These are phyloP conservation scores for Yamadazyma takamatsuzukensis DNA, from an alignment of 805 yeast species.

Conservation along the genomic window DNA sequence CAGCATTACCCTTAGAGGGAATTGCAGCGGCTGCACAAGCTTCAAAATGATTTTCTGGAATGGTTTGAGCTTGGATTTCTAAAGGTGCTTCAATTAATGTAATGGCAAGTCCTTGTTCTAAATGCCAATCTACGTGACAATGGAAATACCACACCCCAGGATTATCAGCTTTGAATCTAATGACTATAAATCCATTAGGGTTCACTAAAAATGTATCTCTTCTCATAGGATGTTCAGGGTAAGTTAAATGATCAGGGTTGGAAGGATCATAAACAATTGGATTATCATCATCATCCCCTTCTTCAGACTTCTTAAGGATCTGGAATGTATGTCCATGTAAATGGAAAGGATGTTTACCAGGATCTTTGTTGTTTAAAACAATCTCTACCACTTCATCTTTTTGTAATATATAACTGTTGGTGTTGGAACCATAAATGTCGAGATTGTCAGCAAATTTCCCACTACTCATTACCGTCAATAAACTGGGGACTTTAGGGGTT, in stretches of 20 bases:
- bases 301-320: constrained; percentile 66
- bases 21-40: constrained; percentile 48
- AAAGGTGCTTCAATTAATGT: constrained; percentile 80
- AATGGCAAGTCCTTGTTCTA: constrained; percentile 88
- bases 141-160: constrained; percentile 99
- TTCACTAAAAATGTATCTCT: constrained; percentile 80
- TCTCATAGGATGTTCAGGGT: constrained; percentile 74
- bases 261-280: constrained; percentile 45
- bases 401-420: constrained; percentile 69
- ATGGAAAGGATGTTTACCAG: constrained; percentile 97
- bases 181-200: constrained; percentile 80
- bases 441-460: constrained; percentile 56
- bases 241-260: constrained; percentile 25
- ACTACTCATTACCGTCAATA: constrained; percentile 73
- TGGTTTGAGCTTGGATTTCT: constrained; percentile 45
- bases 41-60: constrained; percentile 48
- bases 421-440: constrained; percentile 71
- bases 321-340: constrained; percentile 94
- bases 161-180: constrained; percentile 87
- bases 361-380: constrained; percentile 78
- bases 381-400: constrained; percentile 71
- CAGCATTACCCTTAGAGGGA: constrained; percentile 63
- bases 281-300: constrained; percentile 49
- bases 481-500: constrained; percentile 80
- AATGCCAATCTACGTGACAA: constrained; percentile 98